Conservation (phyloP, 352 stramenopile genomes). For the Phytophthora colocasiae region DNA sequence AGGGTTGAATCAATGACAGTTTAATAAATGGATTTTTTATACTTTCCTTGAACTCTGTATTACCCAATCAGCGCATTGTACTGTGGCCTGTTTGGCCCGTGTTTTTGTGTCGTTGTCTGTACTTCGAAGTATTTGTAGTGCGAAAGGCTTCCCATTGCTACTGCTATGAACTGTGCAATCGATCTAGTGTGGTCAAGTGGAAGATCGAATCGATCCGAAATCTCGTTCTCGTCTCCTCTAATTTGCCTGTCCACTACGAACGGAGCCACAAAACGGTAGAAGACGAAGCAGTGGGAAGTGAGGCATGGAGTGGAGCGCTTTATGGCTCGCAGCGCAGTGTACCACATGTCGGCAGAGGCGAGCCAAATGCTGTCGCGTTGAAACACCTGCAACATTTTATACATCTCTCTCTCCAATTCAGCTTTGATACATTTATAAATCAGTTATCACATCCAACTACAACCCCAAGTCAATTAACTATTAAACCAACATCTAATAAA, state of each 20-base stretch:
- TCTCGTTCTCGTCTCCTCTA: conserved; percentile 11
- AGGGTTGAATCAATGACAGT: too few relatives aligned
- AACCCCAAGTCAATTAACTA: too few relatives aligned
- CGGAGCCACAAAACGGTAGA: conserved; percentile 10
- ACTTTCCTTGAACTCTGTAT: too few relatives aligned
- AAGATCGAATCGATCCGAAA: conserved; percentile 1
- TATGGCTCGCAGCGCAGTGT: conserved; percentile 1
- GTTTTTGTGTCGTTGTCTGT: too few relatives aligned
- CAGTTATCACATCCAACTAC: background rate
- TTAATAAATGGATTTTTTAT: too few relatives aligned
- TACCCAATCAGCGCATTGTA: too few relatives aligned
- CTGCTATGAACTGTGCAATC: conserved; percentile 6
- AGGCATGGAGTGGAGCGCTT: conserved; percentile 11
- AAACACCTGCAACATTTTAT: conserved; percentile 6
- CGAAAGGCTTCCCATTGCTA: background rate
- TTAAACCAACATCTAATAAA: too few relatives aligned
- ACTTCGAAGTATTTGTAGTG: background rate
- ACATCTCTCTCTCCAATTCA: background rate
- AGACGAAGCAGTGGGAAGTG: conserved; percentile 8
- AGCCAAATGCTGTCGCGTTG: conserved; percentile 19
- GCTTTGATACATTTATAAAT: background rate
- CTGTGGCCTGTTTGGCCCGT: too few relatives aligned
- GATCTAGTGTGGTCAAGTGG: conserved; percentile 1
- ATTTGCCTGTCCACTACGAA: conserved; percentile 14
- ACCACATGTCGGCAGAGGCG: conserved; percentile 18